These are phyloP conservation scores for Amanita jacksonii DNA, from an alignment of 768 basidiomycete genomes.

Conservation along the genomic window DNA sequence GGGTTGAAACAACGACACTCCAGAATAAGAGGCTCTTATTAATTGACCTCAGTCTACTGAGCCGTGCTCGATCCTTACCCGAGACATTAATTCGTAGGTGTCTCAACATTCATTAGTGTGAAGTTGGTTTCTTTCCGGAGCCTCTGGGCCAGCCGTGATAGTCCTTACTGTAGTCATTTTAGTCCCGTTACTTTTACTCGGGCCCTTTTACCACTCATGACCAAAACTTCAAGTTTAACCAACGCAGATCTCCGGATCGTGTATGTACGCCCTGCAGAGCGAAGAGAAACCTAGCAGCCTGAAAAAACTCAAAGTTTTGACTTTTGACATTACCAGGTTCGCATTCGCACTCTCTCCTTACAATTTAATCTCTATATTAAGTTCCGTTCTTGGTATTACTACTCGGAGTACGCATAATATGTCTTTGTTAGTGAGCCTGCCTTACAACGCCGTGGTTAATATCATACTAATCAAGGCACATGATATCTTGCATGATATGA, in stretches of 20 bases:
- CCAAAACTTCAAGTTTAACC: conserved; percentile 34
- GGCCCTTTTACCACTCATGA: conserved; percentile 42
- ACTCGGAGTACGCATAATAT: no score
- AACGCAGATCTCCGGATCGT: conserved; percentile 53
- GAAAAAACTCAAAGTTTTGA: conserved; percentile 20
- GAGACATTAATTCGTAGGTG: conserved; percentile 14
- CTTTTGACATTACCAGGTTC: no score
- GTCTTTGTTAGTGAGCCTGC: no score
- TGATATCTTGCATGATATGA: no score
- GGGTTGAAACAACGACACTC: no score
- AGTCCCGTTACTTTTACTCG: conserved; percentile 46
- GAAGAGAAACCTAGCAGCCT: background rate
- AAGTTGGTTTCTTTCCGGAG: conserved; percentile 27
- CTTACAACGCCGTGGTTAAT: no score
- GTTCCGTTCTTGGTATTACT: no score
- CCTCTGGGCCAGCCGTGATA: background rate
- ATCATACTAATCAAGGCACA: no score
- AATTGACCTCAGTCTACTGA: conserved; percentile 3
- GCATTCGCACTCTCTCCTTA: no score
- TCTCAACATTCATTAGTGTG: conserved; percentile 30
- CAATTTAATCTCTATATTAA: no score
- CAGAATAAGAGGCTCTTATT: conserved; percentile 11
- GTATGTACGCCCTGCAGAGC: conserved; percentile 28
- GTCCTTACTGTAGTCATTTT: conserved; percentile 31
- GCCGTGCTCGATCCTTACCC: conserved; percentile 9